These are phyloP conservation scores for Suillus americanus DNA, from an alignment of 768 basidiomycete species.

Conservation along the genomic window DNA sequence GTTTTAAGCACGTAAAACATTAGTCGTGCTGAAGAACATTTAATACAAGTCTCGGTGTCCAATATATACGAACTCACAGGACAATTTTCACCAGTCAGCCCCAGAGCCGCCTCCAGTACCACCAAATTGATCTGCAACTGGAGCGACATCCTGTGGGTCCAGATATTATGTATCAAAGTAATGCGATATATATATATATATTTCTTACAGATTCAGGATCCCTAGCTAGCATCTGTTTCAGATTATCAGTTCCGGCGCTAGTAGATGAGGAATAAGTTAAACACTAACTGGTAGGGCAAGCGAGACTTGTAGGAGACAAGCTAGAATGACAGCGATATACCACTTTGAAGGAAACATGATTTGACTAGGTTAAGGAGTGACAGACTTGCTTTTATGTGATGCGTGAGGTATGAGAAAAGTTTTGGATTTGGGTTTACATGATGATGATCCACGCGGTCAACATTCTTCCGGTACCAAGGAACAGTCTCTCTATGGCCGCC, in stretches of 20 bases:
- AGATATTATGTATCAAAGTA: background rate
- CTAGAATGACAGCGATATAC: constrained; percentile 21
- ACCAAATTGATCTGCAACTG: constrained; percentile 20
- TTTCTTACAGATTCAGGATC: constrained; percentile 12
- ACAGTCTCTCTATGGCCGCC: constrained; percentile 26
- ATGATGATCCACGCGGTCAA: constrained; percentile 14
- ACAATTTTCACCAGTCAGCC: constrained; percentile 27
- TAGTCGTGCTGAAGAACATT: background rate
- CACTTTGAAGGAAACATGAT: constrained; percentile 22
- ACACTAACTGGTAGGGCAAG: constrained; percentile 22
- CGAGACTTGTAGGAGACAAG: constrained; percentile 21
- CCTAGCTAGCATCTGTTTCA: constrained; percentile 14
- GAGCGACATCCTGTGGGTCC: constrained; percentile 11
- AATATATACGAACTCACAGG: background rate
- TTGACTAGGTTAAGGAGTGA: constrained; percentile 1
- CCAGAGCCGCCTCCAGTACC: constrained; percentile 10
- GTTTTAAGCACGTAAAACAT: background rate
- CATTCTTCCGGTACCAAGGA: constrained; percentile 23
- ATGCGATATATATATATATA: background rate
- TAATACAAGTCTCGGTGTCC: background rate
- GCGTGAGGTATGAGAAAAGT: constrained; percentile 23
- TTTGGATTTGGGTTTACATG: background rate
- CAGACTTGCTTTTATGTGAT: constrained; percentile 20
- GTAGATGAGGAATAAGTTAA: background rate
- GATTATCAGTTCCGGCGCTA: constrained; percentile 5